Base-by-base conservation (phyloP, 805 yeast species). In the Kazachstania martiniae region DNA sequence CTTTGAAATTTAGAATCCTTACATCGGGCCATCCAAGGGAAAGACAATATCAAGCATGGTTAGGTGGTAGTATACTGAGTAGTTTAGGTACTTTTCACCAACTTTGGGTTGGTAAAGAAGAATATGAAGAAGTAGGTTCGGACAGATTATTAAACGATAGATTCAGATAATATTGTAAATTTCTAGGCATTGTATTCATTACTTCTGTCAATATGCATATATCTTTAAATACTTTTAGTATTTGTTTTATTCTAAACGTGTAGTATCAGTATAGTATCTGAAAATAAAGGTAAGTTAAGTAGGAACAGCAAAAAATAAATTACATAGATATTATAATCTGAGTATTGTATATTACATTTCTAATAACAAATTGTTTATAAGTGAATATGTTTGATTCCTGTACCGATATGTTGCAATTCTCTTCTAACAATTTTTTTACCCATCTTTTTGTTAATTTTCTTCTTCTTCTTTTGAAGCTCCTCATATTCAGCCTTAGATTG, bases 11-110 rank as follows among this genome's bases (percentile, higher is more conserved):
- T 27, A 66, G 95, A 50, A 68, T 87, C 21, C 80, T 85, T 44
- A 78, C 94, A 3, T 72, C 79, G 5, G 95, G 95, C 27, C 77
- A 75, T 47, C 56, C 77, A 4, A 66, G 67, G 35, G 95, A 87
- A 58, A 70, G 95, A 50, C 72, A 74, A 42, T 79, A 72, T 50
- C 81, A 85, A 38, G 66, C 89, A 6, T 87, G 95, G 95, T 70
- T 87, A 31, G 96, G 96, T 28, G 95, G 95, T 6, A 77, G 89
- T 42, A 86, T 87, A 24, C 62, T 87, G 35, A 75, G 94, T 5
- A 77, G 91, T 32, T 66, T 87, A 45, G 96, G 96, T 21, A 83
- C 95, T 3, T 87, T 87, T 66, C 96, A 87, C 56, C 96, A 87
- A 57, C 62, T 82, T 60, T 87, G 95, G 95, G 94, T 87, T 2